Base-by-base conservation (phyloP, 2,329 filamentous ascomycete species). In the Talaromyces funiculosus region DNA sequence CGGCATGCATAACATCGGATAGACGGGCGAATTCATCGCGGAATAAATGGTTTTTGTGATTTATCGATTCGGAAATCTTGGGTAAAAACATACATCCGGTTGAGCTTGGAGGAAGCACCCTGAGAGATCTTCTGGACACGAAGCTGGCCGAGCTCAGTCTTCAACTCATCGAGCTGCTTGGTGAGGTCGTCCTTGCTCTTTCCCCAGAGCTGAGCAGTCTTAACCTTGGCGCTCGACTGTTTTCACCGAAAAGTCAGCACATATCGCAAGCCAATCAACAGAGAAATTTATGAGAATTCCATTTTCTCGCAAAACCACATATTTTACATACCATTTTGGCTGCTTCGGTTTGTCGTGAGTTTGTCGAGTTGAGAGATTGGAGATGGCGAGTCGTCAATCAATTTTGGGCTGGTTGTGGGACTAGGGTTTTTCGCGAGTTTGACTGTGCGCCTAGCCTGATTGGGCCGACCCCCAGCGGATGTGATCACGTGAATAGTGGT, bases 131-230 rank as follows among this genome's bases (percentile, higher is more conserved):
- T 97, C 85, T 97, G 93, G 78, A 96, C 96, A 79, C 94, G 90
- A 76, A 99, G 87, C 84, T 93, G 89, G 77, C 91, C 90, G 72
- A 99, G 88, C 85, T 99, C 95, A 68, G 88, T 87, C 90, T 97
- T 96, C 78, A 96, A 85, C 82, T 96, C 92, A 73, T 87, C 87
- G 77, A 97, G 88, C 82, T 96, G 92, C 86, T 94, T 96, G 78
- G 86, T 86, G 81, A 99, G 86, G 75, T 99, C 95, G 77, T 96
- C 91, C 89, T 97, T 97, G 89, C 86, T 92, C 91, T 99, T 99
- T 84, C 86, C 87, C 94, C 94, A 97, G 81, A 99, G 91, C 83
- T 90, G 86, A 83, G 86, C 86, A 80, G 93, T 88, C 90, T 97
- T 97, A 82, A 99, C 91, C 86, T 87, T 86, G 72, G 80, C 81